Evolutionary conservation across 2,329 filamentous ascomycete genomes (phyloP).

Genomic region (Colletotrichum falcatum): DNA sequence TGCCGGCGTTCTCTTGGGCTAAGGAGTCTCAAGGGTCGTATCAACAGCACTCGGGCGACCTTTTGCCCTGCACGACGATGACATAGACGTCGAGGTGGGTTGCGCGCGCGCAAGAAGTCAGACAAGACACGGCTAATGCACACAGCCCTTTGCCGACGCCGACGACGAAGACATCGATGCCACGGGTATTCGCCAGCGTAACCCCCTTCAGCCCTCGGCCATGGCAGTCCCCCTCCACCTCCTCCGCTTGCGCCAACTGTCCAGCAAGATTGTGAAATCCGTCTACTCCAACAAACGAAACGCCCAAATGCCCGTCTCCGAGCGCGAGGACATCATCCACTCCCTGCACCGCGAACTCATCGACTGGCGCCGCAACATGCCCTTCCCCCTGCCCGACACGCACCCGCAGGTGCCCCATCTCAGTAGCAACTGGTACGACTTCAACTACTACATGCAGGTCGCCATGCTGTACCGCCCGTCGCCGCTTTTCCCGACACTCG

Average conservation of each 20-base stretch:
- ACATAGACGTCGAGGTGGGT: slow-evolving; percentile 55
- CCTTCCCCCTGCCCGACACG: slow-evolving; percentile 56
- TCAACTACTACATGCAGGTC: slow-evolving; percentile 61
- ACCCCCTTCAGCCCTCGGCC: slow-evolving; percentile 48
- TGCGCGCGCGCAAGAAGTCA: background rate
- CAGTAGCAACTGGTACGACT: slow-evolving; percentile 58
- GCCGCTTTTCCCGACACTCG: slow-evolving; percentile 54
- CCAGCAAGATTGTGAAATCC: slow-evolving; percentile 53
- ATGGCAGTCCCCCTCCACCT: slow-evolving; percentile 58
- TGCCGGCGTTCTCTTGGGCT: background rate
- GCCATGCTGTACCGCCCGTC: slow-evolving; percentile 59
- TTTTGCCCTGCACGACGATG: slow-evolving; percentile 59
- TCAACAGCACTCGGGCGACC: slow-evolving; percentile 58
- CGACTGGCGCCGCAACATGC: slow-evolving; percentile 58
- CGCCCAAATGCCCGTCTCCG: slow-evolving; percentile 38
- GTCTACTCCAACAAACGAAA: slow-evolving; percentile 51
- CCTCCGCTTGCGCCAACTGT: slow-evolving; percentile 54
- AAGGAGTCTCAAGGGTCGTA: slow-evolving; percentile 50
- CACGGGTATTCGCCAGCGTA: slow-evolving; percentile 31
- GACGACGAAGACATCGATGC: background rate
- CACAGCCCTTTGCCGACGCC: background rate
- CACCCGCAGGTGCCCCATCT: slow-evolving; percentile 56
- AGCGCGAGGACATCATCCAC: slow-evolving; percentile 50
- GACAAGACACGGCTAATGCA: background rate
- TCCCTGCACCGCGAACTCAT: slow-evolving; percentile 55